Conservation (phyloP, 2,329 filamentous ascomycete species). For the Trichoderma guizhouense region DNA sequence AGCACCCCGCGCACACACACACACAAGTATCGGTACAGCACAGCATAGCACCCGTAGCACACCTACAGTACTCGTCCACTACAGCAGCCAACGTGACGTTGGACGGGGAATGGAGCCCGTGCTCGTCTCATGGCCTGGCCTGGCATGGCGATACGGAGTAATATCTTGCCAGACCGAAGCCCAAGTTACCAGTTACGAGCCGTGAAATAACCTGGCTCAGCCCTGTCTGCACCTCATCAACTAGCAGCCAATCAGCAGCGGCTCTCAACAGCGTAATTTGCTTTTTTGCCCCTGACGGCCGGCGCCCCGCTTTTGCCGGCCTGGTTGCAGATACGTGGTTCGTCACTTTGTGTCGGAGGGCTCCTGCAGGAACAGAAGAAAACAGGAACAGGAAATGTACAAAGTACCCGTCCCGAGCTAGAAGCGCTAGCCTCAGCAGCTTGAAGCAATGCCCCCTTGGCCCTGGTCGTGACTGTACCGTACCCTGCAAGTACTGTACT, state of each 20-base stretch:
- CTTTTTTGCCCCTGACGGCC: constrained; percentile 14
- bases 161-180: neutral
- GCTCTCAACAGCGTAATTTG: constrained; percentile 19
- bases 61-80: neutral
- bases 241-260: constrained; percentile 16
- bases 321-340: constrained; percentile 6
- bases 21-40: neutral
- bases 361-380: constrained; percentile 8
- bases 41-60: neutral
- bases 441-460: neutral
- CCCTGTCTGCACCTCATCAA: constrained; percentile 6
- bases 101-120: neutral
- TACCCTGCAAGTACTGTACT: neutral
- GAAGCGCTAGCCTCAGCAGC: neutral
- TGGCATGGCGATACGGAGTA: neutral
- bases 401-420: neutral
- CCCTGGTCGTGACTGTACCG: neutral
- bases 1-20: neutral
- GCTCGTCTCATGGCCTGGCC: neutral
- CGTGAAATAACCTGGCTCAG: constrained; percentile 4
- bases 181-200: neutral
- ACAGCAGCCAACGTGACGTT: neutral
- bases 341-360: neutral
- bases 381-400: neutral
- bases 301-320: neutral